A percentile compares a stretch with the other conserved stretches of the same genome.
phyloP scores from a whole-genome alignment of 2,329 filamentous ascomycete species.

The Sporothrix schenckii region DNA sequence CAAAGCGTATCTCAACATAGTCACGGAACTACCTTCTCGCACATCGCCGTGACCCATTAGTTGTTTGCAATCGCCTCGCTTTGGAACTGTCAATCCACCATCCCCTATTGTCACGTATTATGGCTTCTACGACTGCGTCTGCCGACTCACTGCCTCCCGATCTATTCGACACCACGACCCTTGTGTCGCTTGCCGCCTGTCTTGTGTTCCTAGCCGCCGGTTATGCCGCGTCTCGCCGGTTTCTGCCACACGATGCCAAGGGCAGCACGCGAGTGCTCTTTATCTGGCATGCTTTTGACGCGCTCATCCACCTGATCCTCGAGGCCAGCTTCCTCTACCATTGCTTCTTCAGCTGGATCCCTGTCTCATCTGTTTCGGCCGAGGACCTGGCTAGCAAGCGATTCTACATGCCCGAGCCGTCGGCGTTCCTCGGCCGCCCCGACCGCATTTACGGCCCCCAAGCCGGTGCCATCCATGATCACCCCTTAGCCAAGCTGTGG shows the following conservation, averaged over 20 bases:
- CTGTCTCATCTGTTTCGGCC: constrained; percentile 42
- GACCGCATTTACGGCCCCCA: constrained; percentile 61
- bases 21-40: neutral
- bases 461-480: constrained; percentile 51
- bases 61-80: neutral
- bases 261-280: constrained; percentile 78
- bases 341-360: constrained; percentile 73
- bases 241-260: constrained; percentile 56
- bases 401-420: constrained; percentile 50
- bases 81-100: too few relatives aligned
- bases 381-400: constrained; percentile 42
- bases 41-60: neutral
- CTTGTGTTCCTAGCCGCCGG: constrained; percentile 56
- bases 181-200: constrained; percentile 60
- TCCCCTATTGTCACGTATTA: neutral
- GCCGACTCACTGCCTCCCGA: constrained; percentile 52
- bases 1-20: neutral
- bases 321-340: constrained; percentile 92
- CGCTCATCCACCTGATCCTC: constrained; percentile 85
- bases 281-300: constrained; percentile 93
- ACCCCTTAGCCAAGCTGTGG: constrained; percentile 63
- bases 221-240: constrained; percentile 52
- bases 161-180: constrained; percentile 62
- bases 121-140: constrained; percentile 25
- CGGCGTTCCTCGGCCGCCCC: constrained; percentile 54